Conservation (phyloP, 2,329 filamentous ascomycete genomes). For the Aureobasidium sp. region DNA sequence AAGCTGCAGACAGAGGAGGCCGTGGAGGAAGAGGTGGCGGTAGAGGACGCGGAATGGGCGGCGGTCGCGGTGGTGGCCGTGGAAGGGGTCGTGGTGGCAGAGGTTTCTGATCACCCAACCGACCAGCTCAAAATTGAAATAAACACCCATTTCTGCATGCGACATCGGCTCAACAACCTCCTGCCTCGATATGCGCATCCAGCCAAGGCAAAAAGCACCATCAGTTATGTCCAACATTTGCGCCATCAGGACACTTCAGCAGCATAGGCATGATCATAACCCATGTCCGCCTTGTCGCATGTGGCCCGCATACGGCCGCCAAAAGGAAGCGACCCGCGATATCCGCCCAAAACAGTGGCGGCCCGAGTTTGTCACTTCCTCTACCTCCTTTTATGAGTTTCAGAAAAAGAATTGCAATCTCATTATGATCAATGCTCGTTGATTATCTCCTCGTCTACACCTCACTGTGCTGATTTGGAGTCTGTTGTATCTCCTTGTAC, state of each 20-base stretch:
- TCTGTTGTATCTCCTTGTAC: background rate
- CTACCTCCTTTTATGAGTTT: conserved; percentile 5
- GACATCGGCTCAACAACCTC: background rate
- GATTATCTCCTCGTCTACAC: background rate
- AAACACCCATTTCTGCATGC: background rate
- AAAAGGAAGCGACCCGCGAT: background rate
- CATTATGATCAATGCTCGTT: conserved; percentile 5
- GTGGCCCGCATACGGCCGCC: background rate
- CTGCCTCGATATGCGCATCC: background rate
- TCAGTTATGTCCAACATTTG: background rate
- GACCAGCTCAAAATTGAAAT: background rate
- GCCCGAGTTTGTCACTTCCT: conserved; percentile 1
- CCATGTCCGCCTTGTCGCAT: background rate
- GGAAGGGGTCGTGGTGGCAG: conserved; percentile 33
- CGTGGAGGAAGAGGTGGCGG: conserved; percentile 47
- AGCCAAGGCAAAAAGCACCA: background rate
- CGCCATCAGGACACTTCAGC: background rate
- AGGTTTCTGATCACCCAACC: conserved; percentile 15
- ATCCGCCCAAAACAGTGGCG: background rate
- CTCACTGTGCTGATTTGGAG: background rate
- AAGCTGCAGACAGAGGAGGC: conserved; percentile 46
- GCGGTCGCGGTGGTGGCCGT: conserved; percentile 20
- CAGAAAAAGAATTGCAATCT: conserved; percentile 10
- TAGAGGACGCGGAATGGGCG: conserved; percentile 34
- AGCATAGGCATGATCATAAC: background rate